Percentiles rank a stretch among this genome's conserved stretches.
phyloP scores from a whole-genome alignment of 345 rosid genomes.

The Linum lewisii region DNA sequence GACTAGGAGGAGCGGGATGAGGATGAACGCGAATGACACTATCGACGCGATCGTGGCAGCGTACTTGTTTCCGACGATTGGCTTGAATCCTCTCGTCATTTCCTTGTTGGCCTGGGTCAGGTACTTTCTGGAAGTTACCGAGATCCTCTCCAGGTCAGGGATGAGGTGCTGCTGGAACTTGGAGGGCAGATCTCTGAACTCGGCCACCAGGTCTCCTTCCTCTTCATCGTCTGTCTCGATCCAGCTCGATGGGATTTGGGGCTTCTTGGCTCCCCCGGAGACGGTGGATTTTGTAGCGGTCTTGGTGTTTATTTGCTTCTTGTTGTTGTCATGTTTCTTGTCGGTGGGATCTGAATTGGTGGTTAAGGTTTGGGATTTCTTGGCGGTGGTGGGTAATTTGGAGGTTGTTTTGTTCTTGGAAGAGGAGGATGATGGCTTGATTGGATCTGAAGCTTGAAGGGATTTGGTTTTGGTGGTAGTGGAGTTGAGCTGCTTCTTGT shows the following conservation, averaged over 20 bases:
- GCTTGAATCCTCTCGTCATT: constrained; percentile 72
- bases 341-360: background rate
- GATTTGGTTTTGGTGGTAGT: background rate
- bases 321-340: too few relatives aligned
- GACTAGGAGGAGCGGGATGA: constrained; percentile 69
- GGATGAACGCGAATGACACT: constrained; percentile 55
- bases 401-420: background rate
- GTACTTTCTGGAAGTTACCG: constrained; percentile 64
- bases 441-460: background rate
- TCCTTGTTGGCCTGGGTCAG: constrained; percentile 67
- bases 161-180: constrained; percentile 59
- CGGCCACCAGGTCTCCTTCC: constrained; percentile 50
- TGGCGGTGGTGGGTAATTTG: background rate
- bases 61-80: constrained; percentile 62
- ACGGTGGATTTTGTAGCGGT: background rate
- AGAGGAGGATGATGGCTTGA: background rate
- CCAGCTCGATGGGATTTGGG: background rate
- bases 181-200: constrained; percentile 67
- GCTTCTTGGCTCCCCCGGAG: background rate
- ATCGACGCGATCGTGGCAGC: constrained; percentile 62
- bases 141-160: constrained; percentile 81
- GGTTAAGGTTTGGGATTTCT: background rate
- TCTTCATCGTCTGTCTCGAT: constrained; percentile 42
- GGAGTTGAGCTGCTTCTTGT: background rate
- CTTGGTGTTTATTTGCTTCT: background rate